Conservation (phyloP, 352 stramenopile species). For the Phytophthora meadii region DNA sequence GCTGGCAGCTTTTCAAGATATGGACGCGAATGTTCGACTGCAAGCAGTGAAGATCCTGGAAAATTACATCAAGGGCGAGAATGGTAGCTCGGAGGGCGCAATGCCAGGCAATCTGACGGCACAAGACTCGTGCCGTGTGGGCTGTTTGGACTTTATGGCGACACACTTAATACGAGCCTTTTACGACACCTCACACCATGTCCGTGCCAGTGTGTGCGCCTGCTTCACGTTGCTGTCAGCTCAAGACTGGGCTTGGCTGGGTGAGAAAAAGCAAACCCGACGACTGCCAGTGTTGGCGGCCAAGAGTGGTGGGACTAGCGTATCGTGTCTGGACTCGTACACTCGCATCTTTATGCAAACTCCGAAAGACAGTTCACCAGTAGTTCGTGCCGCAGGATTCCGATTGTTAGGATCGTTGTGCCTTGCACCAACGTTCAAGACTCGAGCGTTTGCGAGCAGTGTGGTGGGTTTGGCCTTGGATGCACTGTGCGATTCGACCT, state of each 20-base stretch:
- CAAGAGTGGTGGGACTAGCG: slow-evolving; percentile 40
- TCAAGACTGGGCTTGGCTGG: slow-evolving; percentile 69
- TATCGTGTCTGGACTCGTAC: slow-evolving; percentile 70
- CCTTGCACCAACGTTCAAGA: slow-evolving; percentile 82
- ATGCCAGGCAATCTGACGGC: not conserved
- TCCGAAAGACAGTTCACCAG: slow-evolving; percentile 77
- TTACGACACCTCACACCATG: slow-evolving; percentile 86
- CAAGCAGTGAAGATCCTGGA: slow-evolving; percentile 90
- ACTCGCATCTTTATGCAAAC: slow-evolving; percentile 80
- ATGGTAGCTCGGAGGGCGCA: slow-evolving; percentile 19
- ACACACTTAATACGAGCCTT: slow-evolving; percentile 85
- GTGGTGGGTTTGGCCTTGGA: slow-evolving; percentile 75
- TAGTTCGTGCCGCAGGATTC: slow-evolving; percentile 83
- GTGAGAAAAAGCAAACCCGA: slow-evolving; percentile 51
- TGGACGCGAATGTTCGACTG: slow-evolving; percentile 85
- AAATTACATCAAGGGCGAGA: slow-evolving; percentile 87
- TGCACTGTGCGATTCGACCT: slow-evolving; percentile 68
- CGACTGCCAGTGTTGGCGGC: slow-evolving; percentile 39
- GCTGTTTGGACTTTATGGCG: slow-evolving; percentile 80
- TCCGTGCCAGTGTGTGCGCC: slow-evolving; percentile 85
- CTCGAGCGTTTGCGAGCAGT: slow-evolving; percentile 60
- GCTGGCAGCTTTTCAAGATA: slow-evolving; percentile 82
- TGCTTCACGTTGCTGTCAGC: slow-evolving; percentile 85
- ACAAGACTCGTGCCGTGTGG: slow-evolving; percentile 35
- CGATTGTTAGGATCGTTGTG: slow-evolving; percentile 80